phyloP scores from a whole-genome alignment of 352 stramenopile species.

The Pythium brassicae region DNA sequence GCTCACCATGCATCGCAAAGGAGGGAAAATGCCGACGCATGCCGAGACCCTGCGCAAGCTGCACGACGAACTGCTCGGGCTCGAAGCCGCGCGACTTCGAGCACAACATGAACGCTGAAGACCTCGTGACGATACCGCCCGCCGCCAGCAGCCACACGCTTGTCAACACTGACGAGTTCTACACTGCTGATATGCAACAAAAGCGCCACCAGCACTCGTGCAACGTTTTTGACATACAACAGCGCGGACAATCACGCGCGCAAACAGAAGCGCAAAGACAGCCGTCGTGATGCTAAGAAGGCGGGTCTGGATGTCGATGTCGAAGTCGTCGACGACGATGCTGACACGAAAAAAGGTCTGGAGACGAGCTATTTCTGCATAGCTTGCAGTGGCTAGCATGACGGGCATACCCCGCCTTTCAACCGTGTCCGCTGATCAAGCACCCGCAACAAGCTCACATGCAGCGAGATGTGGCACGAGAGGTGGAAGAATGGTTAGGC shows the following conservation, averaged over 20 bases:
- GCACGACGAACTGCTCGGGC: conserved; percentile 9
- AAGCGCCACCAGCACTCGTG: conserved; percentile 15
- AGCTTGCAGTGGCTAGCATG: conserved; percentile 5
- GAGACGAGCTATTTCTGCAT: conserved; percentile 15
- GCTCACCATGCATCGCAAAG: too few relatives aligned
- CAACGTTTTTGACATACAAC: conserved; percentile 20
- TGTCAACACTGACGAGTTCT: conserved; percentile 8
- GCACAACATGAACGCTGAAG: conserved; percentile 10
- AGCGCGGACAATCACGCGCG: too few relatives aligned
- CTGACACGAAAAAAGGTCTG: conserved; percentile 8
- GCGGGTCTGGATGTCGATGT: too few relatives aligned
- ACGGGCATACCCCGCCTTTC: conserved; percentile 13
- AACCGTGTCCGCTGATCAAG: conserved; percentile 10
- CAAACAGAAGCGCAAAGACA: too few relatives aligned
- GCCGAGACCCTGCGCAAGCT: background rate
- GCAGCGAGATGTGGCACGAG: conserved; percentile 17
- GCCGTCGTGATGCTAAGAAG: too few relatives aligned
- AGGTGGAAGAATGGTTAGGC: conserved; percentile 16
- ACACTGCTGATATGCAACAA: conserved; percentile 2
- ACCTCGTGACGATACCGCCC: conserved; percentile 5
- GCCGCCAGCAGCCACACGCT: conserved; percentile 1
- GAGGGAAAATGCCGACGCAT: background rate
- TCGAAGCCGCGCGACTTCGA: background rate
- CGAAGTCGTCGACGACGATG: too few relatives aligned
- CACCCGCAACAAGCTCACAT: conserved; percentile 10